A percentile compares a stretch with the other conserved stretches of the same genome.
These are phyloP conservation scores for Chernovozyma aurita DNA, from an alignment of 1,139 yeast species.

Conservation along the genomic window DNA sequence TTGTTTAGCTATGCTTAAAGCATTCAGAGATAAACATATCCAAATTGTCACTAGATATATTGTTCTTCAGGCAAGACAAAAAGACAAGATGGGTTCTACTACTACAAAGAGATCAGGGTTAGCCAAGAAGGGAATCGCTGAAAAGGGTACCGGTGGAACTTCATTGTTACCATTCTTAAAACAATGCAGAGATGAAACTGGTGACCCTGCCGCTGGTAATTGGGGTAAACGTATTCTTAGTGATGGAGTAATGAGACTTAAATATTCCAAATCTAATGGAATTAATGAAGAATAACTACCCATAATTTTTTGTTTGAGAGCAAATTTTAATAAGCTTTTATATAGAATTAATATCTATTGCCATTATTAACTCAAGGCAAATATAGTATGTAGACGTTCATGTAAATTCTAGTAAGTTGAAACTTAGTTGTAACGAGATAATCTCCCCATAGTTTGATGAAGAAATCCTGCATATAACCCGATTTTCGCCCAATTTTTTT, in stretches of 20 bases:
- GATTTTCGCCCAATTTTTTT: neutral
- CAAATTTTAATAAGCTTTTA: no score
- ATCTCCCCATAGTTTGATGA: no score
- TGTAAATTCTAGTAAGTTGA: no score
- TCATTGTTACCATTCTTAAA: slow-evolving; percentile 85
- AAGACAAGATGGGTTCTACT: slow-evolving; percentile 48
- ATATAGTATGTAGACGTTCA: no score
- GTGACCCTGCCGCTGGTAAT: slow-evolving; percentile 82
- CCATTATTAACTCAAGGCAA: no score
- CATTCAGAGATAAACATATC: slow-evolving; percentile 88
- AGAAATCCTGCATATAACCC: neutral
- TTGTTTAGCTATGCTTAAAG: slow-evolving; percentile 81
- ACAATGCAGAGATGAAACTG: slow-evolving; percentile 95
- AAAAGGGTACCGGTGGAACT: slow-evolving; percentile 92
- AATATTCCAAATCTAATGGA: slow-evolving; percentile 31
- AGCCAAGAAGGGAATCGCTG: slow-evolving; percentile 46
- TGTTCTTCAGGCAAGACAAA: slow-evolving; percentile 67
- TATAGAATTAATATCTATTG: no score
- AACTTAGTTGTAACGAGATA: no score
- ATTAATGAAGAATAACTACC: slow-evolving; percentile 29
- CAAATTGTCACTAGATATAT: slow-evolving; percentile 87
- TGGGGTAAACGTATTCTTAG: slow-evolving; percentile 82
- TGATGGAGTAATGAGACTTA: slow-evolving; percentile 50
- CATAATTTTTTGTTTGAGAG: no score
- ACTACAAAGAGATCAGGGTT: slow-evolving; percentile 59